Conservation (phyloP, 2,329 filamentous ascomycete species). For the Epichloe hybrida region DNA sequence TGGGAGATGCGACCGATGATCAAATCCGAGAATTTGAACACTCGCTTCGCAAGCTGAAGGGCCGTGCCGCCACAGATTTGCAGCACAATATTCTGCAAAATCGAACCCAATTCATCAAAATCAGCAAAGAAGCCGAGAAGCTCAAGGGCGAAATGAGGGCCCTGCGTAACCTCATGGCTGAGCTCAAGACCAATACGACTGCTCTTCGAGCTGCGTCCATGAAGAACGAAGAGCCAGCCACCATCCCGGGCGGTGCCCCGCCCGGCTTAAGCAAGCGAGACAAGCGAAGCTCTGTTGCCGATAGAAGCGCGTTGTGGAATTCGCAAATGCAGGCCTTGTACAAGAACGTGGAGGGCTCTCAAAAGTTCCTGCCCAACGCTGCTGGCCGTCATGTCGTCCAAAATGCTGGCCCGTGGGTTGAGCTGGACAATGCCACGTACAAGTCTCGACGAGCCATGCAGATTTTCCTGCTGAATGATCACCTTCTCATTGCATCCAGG, state of each 20-base stretch:
- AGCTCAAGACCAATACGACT: slow-evolving; percentile 68
- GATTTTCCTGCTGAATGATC: slow-evolving; percentile 86
- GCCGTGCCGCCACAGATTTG: slow-evolving; percentile 65
- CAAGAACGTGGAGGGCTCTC: slow-evolving; percentile 94
- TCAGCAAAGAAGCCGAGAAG: slow-evolving; percentile 97
- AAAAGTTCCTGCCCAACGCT: slow-evolving; percentile 87
- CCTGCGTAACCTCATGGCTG: slow-evolving; percentile 79
- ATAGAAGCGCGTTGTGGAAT: slow-evolving; percentile 54
- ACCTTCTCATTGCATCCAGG: slow-evolving; percentile 76
- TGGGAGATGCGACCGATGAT: slow-evolving; percentile 75
- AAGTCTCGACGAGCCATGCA: slow-evolving; percentile 82
- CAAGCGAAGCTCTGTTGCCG: slow-evolving; percentile 78
- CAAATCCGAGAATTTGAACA: slow-evolving; percentile 75
- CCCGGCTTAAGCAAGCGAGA: slow-evolving; percentile 52
- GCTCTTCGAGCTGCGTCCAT: slow-evolving; percentile 48
- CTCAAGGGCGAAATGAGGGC: slow-evolving; percentile 92
- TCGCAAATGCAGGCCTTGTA: slow-evolving; percentile 65
- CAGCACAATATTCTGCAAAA: slow-evolving; percentile 97
- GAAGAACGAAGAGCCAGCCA: slow-evolving; percentile 32
- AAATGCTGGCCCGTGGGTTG: slow-evolving; percentile 87
- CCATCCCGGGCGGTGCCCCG: slow-evolving; percentile 37
- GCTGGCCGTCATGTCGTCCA: slow-evolving; percentile 87
- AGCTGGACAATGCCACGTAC: slow-evolving; percentile 94
- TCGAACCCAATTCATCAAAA: slow-evolving; percentile 95
- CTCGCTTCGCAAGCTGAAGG: slow-evolving; percentile 62